phyloP scores from a whole-genome alignment of 306 rosid genomes.

The Herpetospermum pedunculosum region DNA sequence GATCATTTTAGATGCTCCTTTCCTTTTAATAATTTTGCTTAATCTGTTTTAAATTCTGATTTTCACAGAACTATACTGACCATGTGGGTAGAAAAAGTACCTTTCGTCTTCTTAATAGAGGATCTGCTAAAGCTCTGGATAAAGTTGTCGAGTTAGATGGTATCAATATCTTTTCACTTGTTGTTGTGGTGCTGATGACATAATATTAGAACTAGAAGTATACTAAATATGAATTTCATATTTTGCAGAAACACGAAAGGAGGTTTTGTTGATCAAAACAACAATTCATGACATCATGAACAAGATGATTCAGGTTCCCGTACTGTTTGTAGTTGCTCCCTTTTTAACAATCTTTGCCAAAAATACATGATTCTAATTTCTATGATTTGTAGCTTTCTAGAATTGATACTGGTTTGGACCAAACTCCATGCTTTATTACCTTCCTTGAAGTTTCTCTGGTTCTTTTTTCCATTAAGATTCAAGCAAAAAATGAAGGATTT shows the following conservation, averaged over 20 bases:
- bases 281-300: conserved; percentile 90
- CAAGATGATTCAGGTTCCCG: conserved; percentile 69
- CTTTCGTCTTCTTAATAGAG: conserved; percentile 91
- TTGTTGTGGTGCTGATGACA: conserved; percentile 4
- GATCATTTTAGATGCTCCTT: conserved; percentile 5
- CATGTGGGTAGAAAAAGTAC: conserved; percentile 81
- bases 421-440: background rate
- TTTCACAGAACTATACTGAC: conserved; percentile 62
- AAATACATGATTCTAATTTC: background rate
- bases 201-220: conserved; percentile 5
- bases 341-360: background rate
- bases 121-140: conserved; percentile 95
- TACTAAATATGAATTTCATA: conserved; percentile 12
- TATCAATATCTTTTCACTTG: conserved; percentile 17
- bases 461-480: background rate
- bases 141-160: conserved; percentile 93
- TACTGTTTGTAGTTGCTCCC: background rate
- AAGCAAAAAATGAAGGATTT: background rate
- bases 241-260: conserved; percentile 75
- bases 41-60: conserved; percentile 9
- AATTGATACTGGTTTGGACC: background rate
- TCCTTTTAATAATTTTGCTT: conserved; percentile 10
- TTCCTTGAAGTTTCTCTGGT: background rate
- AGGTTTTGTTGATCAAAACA: conserved; percentile 81
- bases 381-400: background rate